A percentile compares a stretch with the other conserved stretches of the same genome.
These are phyloP conservation scores for Stephania japonica DNA, from an alignment of 164 flowering plant genomes.

Conservation along the genomic window DNA sequence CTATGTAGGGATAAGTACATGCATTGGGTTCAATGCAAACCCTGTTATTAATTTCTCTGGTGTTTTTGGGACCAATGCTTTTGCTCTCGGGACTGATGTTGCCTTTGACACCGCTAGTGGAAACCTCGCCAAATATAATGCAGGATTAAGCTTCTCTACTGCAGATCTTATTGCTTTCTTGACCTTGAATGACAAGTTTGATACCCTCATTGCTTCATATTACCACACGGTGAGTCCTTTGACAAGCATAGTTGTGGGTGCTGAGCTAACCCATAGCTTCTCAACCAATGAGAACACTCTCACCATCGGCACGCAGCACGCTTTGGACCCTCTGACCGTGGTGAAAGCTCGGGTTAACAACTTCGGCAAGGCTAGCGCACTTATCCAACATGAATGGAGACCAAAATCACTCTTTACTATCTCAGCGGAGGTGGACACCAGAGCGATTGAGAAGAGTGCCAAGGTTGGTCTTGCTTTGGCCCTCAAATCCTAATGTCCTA, in stretches of 20 bases:
- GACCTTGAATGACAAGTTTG: conserved; percentile 61
- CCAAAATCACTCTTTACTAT: conserved; percentile 71
- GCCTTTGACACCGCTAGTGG: conserved; percentile 64
- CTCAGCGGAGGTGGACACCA: conserved; percentile 78
- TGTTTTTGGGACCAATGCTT: conserved; percentile 46
- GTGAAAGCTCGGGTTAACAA: conserved; percentile 72
- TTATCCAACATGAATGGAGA: conserved; percentile 84
- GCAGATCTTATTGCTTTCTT: conserved; percentile 62
- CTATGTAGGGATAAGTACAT: conserved; percentile 60
- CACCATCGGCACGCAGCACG: conserved; percentile 75
- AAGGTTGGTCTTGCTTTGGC: conserved; percentile 78
- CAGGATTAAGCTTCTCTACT: conserved; percentile 45
- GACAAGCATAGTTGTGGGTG: conserved; percentile 75
- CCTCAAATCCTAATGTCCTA: conserved; percentile 44
- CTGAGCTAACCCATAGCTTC: conserved; percentile 60
- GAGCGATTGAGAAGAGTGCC: conserved; percentile 69
- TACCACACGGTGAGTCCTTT: conserved; percentile 57
- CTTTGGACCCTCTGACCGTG: conserved; percentile 58
- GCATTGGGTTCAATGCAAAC: conserved; percentile 70
- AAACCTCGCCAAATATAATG: conserved; percentile 53
- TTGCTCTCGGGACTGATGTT: conserved; percentile 56
- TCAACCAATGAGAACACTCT: conserved; percentile 64
- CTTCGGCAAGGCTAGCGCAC: conserved; percentile 66
- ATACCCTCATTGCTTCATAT: conserved; percentile 62
- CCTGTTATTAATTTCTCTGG: conserved; percentile 69